Conservation (phyloP, 2,329 filamentous ascomycete species). For the Shiraia bambusicola region DNA sequence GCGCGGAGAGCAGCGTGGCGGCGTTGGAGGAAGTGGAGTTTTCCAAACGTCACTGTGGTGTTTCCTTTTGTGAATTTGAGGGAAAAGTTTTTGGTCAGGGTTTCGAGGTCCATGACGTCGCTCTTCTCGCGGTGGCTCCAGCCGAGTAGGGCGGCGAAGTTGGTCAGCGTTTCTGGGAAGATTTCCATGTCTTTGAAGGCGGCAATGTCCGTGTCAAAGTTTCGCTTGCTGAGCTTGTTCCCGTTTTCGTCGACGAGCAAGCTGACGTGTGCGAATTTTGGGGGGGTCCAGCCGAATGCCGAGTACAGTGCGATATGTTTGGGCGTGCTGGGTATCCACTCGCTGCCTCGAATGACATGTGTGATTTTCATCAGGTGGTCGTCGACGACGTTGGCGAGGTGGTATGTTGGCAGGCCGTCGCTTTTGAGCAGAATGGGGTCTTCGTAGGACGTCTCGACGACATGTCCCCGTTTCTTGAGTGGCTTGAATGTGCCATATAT, state of each 20-base stretch:
- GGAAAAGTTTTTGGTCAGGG: conserved; percentile 74
- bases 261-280: conserved; percentile 53
- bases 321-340: conserved; percentile 95
- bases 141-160: conserved; percentile 83
- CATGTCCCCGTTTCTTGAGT: conserved; percentile 42
- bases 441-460: conserved; percentile 58
- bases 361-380: conserved; percentile 95
- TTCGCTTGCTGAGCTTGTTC: conserved; percentile 73
- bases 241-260: conserved; percentile 51
- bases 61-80: conserved; percentile 91
- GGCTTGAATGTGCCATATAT: conserved; percentile 65
- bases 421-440: conserved; percentile 90
- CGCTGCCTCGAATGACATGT: conserved; percentile 89
- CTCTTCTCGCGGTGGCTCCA: conserved; percentile 71
- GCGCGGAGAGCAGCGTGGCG: conserved; percentile 61
- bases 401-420: conserved; percentile 92
- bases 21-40: conserved; percentile 77
- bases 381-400: conserved; percentile 95
- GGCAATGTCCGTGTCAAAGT: conserved; percentile 64
- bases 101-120: conserved; percentile 71
- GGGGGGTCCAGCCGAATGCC: conserved; percentile 53
- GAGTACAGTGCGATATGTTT: conserved; percentile 64
- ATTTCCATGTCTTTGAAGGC: conserved; percentile 60
- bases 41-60: conserved; percentile 76
- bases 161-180: conserved; percentile 66